Base-by-base conservation (phyloP, 2,329 filamentous ascomycete species). In the Sporothrix dimorphospora region DNA sequence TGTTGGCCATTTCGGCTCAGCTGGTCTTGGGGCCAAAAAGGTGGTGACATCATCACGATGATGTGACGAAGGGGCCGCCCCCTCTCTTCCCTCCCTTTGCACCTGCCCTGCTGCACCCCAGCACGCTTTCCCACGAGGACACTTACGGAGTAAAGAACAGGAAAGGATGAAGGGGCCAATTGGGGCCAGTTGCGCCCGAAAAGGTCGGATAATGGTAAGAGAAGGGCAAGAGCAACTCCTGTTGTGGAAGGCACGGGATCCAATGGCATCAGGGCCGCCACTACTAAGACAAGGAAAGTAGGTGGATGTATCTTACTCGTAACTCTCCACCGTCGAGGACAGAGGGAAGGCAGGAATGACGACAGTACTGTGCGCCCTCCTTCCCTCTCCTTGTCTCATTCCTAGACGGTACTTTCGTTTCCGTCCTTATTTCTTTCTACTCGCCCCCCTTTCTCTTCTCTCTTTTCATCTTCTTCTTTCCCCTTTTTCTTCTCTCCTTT, bases 21-120 rank as follows among this genome's bases (percentile, higher is more conserved):
- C 30, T 68, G 27, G 65, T 21, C 30, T 51, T 53, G 16, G 27
- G 53, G 21, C 57, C 38, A 24, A 65, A 68, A 67, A 42, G 42
- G 40, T 38, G 51, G 67, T 70, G 70, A 63, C 70, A 68, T 73
- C 70, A 70, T 70, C 66, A 67, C 71, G 67, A 65, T 49, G 45
- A 47, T 24, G 66, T 57, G 69, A 66, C 69, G 69, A 66, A 69
- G 67, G 21, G 34, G 27, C 49, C 38, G 68, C 63, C 67, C 51
- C 66, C 49, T 53, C 49, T 51, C 19, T 27, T 49, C 63, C 16
- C 14, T 45, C 19, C 65, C 45, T 67, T 34, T 38, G 24, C 27
- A 51, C 24, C 27, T 49, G 16, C 27, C 65, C 11, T 38, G 45
- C 38, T 45, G 57, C 34, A 21, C 34, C 19, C 12, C n/a, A n/a